Evolutionary conservation across 768 basidiomycete species (phyloP).

Genomic region (Lanmaoa rubissima): DNA sequence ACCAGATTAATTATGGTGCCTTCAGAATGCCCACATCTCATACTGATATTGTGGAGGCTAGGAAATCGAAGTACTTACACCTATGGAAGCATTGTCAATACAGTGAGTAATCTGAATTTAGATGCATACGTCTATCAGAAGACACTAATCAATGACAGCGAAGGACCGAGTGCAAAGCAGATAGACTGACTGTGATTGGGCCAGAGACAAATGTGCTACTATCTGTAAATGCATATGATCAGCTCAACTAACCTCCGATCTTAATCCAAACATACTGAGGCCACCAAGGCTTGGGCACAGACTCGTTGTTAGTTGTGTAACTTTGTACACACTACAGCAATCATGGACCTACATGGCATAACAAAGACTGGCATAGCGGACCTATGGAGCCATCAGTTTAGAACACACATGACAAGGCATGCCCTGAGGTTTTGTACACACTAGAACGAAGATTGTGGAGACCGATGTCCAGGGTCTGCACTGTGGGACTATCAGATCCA

Average conservation of each 20-base stretch:
- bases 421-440: not conserved
- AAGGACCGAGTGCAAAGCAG: not conserved
- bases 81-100: not conserved
- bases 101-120: not conserved
- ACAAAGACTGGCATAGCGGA: constrained; percentile 7
- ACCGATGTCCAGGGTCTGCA: constrained; percentile 7
- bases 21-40: not conserved
- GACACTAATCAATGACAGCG: not conserved
- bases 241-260: not conserved
- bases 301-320: not conserved
- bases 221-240: not conserved
- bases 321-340: not conserved
- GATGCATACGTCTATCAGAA: not conserved
- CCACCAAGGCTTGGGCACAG: not conserved
- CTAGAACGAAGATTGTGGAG: constrained; percentile 9
- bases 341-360: not conserved
- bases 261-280: too few relatives aligned
- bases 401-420: not conserved
- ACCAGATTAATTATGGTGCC: not conserved
- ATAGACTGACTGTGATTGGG: not conserved
- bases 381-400: not conserved
- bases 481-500: not conserved
- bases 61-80: constrained; percentile 6
- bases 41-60: not conserved
- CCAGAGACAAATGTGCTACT: not conserved